Percentiles rank a stretch among this genome's conserved stretches.
phyloP scores from a whole-genome alignment of 2,329 filamentous ascomycete genomes.

The Xylariaceae sp. region DNA sequence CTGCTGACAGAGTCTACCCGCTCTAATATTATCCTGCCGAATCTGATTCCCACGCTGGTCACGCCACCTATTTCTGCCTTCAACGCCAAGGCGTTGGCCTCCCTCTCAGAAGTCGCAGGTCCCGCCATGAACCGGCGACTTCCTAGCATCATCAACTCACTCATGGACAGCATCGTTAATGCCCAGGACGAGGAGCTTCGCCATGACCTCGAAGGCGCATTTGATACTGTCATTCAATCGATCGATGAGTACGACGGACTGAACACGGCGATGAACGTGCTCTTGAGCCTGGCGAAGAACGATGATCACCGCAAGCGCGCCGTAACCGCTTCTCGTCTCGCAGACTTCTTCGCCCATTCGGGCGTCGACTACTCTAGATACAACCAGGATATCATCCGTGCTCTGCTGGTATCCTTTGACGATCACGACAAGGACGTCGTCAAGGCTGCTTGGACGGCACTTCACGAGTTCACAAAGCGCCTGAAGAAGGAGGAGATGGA shows the following conservation, averaged over 20 bases:
- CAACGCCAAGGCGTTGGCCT: slow-evolving; percentile 90
- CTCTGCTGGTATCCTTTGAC: slow-evolving; percentile 84
- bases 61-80: slow-evolving; percentile 86
- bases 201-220: slow-evolving; percentile 67
- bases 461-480: slow-evolving; percentile 80
- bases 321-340: slow-evolving; percentile 69
- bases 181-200: slow-evolving; percentile 67
- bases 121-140: slow-evolving; percentile 84
- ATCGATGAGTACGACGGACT: slow-evolving; percentile 95
- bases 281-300: slow-evolving; percentile 81
- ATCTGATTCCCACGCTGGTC: slow-evolving; percentile 88
- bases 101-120: slow-evolving; percentile 84
- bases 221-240: slow-evolving; percentile 83
- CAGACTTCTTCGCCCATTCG: slow-evolving; percentile 74
- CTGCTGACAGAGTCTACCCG: slow-evolving; percentile 87
- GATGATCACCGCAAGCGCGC: slow-evolving; percentile 83
- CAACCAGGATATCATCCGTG: slow-evolving; percentile 89
- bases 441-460: slow-evolving; percentile 80
- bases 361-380: slow-evolving; percentile 90
- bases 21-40: slow-evolving; percentile 93
- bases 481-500: slow-evolving; percentile 99
- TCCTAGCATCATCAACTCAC: slow-evolving; percentile 81
- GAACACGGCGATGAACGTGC: slow-evolving; percentile 90
- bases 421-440: slow-evolving; percentile 78
- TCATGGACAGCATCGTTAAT: slow-evolving; percentile 86